These are phyloP conservation scores for Coprinopsis sp. DNA, from an alignment of 768 basidiomycete genomes.

Conservation along the genomic window DNA sequence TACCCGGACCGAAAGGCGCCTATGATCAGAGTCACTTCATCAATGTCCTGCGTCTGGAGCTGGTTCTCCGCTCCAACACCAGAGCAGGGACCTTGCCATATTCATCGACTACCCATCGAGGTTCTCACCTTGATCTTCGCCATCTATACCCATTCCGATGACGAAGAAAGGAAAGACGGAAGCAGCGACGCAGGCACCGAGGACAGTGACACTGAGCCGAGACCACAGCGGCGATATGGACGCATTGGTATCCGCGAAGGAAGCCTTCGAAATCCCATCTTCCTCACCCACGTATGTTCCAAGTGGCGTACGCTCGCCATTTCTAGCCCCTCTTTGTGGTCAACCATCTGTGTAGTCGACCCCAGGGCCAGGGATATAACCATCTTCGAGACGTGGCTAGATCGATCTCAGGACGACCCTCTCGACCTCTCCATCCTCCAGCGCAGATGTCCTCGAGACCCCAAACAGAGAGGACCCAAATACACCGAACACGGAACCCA, in stretches of 20 bases:
- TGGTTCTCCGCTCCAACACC: too few relatives aligned
- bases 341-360: slow-evolving; percentile 20
- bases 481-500: too few relatives aligned
- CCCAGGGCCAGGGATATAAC: not conserved
- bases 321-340: slow-evolving; percentile 25
- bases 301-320: slow-evolving; percentile 24
- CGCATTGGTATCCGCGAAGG: not conserved
- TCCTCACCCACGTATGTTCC: slow-evolving; percentile 24
- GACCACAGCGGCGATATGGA: not conserved
- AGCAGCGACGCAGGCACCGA: too few relatives aligned
- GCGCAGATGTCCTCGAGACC: too few relatives aligned
- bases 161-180: too few relatives aligned
- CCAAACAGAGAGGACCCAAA: too few relatives aligned
- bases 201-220: not conserved
- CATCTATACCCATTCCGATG: not conserved
- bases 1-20: too few relatives aligned
- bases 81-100: not conserved
- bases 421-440: not conserved
- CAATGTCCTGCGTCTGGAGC: too few relatives aligned
- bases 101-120: not conserved
- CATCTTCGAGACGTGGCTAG: not conserved
- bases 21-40: too few relatives aligned
- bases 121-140: slow-evolving; percentile 2
- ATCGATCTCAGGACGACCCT: not conserved
- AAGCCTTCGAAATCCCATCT: slow-evolving; percentile 13